Evolutionary conservation across 805 yeast genomes (phyloP).

Genomic region (Kluyveromyces siamensis): DNA sequence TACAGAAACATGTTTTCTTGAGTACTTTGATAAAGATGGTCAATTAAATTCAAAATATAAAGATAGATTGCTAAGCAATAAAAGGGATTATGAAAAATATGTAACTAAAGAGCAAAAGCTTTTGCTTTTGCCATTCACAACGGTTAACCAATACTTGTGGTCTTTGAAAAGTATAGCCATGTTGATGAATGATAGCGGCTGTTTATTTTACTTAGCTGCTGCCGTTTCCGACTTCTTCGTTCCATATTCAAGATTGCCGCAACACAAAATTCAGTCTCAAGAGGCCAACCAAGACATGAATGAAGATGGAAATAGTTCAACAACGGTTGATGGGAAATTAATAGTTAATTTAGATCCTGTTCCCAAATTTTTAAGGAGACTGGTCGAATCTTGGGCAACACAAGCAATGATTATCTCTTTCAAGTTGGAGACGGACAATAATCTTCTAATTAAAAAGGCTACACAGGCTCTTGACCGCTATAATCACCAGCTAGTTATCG

Average conservation of each 20-base stretch:
- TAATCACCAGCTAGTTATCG: constrained; percentile 90
- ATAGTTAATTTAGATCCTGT: constrained; percentile 88
- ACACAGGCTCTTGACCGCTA: constrained; percentile 72
- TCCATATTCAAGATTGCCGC: constrained; percentile 77
- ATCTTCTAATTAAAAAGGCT: constrained; percentile 66
- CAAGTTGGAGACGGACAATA: constrained; percentile 81
- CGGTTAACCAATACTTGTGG: constrained; percentile 88
- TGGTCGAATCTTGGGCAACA: constrained; percentile 93
- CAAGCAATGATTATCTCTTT: constrained; percentile 90
- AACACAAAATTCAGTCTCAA: constrained; percentile 89
- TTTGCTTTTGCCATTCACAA: constrained; percentile 78
- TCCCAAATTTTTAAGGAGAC: constrained; percentile 80
- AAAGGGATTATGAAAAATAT: constrained; percentile 32
- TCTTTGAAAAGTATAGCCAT: constrained; percentile 63
- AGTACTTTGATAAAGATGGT: constrained; percentile 60
- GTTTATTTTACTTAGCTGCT: constrained; percentile 85
- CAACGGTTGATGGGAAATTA: constrained; percentile 49
- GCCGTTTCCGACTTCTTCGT: constrained; percentile 96
- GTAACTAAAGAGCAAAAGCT: constrained; percentile 21
- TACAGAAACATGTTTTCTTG: constrained; percentile 68
- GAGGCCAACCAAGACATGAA: constrained; percentile 35
- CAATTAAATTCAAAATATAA: constrained; percentile 52
- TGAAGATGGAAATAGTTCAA: constrained; percentile 9
- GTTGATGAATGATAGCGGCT: constrained; percentile 48
- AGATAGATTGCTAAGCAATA: constrained; percentile 49